Percentiles rank a stretch among this genome's conserved stretches.
Evolutionary conservation across 441 rosid species (phyloP).

Genomic region (Populus tomentosa): DNA sequence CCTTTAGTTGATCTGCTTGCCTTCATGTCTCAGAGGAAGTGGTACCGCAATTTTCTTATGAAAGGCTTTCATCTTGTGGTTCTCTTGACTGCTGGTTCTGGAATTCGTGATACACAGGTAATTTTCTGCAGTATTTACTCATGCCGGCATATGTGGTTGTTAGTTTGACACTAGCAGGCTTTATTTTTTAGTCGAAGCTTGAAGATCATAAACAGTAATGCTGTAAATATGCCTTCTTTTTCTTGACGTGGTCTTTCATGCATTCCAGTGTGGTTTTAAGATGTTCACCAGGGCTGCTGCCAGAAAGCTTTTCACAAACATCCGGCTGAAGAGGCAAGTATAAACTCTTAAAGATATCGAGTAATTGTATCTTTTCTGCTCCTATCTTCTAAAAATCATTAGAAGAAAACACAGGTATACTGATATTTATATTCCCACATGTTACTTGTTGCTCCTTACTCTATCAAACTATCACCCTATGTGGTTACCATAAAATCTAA

Average conservation of each 20-base stretch:
- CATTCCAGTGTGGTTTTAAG: conserved; percentile 88
- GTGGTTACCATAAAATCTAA: background rate
- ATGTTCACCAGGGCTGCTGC: conserved; percentile 98
- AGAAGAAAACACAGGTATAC: background rate
- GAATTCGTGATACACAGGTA: conserved; percentile 94
- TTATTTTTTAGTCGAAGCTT: background rate
- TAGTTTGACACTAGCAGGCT: background rate
- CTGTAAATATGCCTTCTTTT: background rate
- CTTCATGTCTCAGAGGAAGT: conserved; percentile 68
- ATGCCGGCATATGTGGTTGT: background rate
- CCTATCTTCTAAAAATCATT: background rate
- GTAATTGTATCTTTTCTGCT: background rate
- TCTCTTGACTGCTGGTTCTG: conserved; percentile 77
- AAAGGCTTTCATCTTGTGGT: conserved; percentile 95
- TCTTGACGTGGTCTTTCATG: conserved; percentile 15
- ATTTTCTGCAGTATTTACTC: background rate
- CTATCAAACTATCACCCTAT: background rate
- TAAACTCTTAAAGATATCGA: background rate
- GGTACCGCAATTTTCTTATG: conserved; percentile 92
- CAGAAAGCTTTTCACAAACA: conserved; percentile 76
- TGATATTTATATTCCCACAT: background rate
- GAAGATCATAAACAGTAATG: background rate
- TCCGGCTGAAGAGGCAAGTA: conserved; percentile 71
- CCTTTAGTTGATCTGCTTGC: conserved; percentile 18
- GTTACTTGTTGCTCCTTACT: background rate